phyloP scores from a whole-genome alignment of 2,329 filamentous ascomycete genomes.

The Podosphaera aphanis region DNA sequence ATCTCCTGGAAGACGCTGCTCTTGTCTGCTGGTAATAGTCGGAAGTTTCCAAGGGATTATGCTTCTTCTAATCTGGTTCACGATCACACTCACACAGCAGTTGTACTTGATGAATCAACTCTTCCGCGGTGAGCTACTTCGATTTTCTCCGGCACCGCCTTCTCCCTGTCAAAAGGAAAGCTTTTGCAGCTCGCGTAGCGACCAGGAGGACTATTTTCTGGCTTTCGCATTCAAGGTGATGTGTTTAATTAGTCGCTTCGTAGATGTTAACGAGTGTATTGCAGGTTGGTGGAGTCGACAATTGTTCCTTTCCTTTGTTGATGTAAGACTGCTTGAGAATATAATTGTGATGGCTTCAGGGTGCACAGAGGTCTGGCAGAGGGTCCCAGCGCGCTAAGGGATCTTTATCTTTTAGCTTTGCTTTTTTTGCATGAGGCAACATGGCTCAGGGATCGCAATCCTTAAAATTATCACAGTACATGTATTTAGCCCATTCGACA shows the following conservation, averaged over 20 bases:
- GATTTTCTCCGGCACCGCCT: not conserved
- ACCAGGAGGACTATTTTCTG: not conserved
- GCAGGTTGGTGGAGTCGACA: not conserved
- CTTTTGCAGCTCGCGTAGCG: not conserved
- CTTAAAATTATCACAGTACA: too few species aligned
- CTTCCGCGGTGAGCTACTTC: not conserved
- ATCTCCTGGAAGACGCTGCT: not conserved
- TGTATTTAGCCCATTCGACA: too few species aligned
- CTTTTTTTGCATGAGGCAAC: too few species aligned
- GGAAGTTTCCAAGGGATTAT: too few species aligned
- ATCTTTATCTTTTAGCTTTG: not conserved
- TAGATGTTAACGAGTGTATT: not conserved
- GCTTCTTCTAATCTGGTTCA: not conserved
- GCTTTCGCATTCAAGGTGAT: not conserved
- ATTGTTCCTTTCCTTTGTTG: not conserved
- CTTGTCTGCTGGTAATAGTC: too few species aligned
- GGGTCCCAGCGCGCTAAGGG: not conserved
- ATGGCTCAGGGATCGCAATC: too few species aligned
- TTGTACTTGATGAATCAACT: not conserved
- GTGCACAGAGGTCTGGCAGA: not conserved
- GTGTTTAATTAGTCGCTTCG: not conserved
- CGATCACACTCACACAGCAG: too few species aligned
- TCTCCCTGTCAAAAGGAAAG: not conserved
- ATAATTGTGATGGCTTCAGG: not conserved
- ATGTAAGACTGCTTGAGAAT: not conserved